Conservation (phyloP, 2,329 filamentous ascomycete species). For the Beauveria pseudobassiana region DNA sequence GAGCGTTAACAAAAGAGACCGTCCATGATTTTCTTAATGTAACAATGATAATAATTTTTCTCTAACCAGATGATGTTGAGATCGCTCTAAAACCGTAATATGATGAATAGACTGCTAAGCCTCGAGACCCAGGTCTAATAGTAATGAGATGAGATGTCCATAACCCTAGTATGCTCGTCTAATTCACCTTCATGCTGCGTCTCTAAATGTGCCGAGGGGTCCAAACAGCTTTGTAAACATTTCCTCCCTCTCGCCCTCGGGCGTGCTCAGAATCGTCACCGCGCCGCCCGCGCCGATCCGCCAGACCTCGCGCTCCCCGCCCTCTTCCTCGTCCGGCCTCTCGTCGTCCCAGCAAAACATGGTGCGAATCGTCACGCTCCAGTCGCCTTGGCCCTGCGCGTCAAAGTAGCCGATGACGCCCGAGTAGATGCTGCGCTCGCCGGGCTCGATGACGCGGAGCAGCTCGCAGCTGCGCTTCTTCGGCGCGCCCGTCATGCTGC, state of each 20-base stretch:
- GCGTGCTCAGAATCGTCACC: slow-evolving; percentile 75
- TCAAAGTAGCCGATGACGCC: slow-evolving; percentile 89
- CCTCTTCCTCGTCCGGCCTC: slow-evolving; percentile 22
- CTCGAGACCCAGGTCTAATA: not conserved
- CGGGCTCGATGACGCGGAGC: slow-evolving; percentile 58
- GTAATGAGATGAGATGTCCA: not conserved
- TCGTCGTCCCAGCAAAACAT: slow-evolving; percentile 68
- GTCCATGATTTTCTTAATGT: slow-evolving; percentile 1
- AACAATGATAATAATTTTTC: not conserved
- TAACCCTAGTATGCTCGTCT: not conserved
- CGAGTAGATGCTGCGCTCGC: slow-evolving; percentile 70
- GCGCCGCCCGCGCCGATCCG: slow-evolving; percentile 84
- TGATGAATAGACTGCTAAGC: not conserved
- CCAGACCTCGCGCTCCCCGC: slow-evolving; percentile 54
- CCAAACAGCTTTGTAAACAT: slow-evolving; percentile 71
- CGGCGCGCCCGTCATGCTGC: slow-evolving; percentile 93
- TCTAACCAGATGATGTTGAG: not conserved
- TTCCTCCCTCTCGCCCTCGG: slow-evolving; percentile 78
- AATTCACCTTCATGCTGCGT: slow-evolving; percentile 20
- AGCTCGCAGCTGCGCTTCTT: slow-evolving; percentile 90
- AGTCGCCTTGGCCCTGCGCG: slow-evolving; percentile 76
- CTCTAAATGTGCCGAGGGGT: slow-evolving; percentile 43
- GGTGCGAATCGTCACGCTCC: slow-evolving; percentile 84
- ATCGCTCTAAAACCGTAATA: not conserved
- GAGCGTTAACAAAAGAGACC: slow-evolving; percentile 6